phyloP scores from a whole-genome alignment of 805 yeast species.

The Ogataea siamensis region DNA sequence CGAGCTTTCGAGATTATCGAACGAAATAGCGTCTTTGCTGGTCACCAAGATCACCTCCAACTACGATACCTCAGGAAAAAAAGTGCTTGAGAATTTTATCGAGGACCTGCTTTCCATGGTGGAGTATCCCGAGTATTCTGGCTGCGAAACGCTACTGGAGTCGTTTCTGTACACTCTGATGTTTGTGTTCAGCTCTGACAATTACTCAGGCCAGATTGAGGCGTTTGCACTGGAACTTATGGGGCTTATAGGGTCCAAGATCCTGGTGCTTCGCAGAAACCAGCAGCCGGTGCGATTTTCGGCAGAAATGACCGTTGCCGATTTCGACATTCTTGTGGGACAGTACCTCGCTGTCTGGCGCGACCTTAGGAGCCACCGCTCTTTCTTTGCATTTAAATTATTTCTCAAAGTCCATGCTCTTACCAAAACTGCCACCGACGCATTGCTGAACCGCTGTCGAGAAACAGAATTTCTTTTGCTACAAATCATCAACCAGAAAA shows the following conservation, averaged over 20 bases:
- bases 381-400: constrained; percentile 13
- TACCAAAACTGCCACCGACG: constrained; percentile 4
- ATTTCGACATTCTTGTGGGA: constrained; percentile 9
- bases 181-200: constrained; percentile 38
- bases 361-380: constrained; percentile 7
- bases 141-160: constrained; percentile 48
- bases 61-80: constrained; percentile 34
- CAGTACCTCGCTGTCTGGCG: constrained; percentile 11
- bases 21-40: constrained; percentile 32
- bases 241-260: constrained; percentile 57
- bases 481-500: constrained; percentile 9
- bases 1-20: constrained; percentile 19
- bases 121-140: constrained; percentile 59
- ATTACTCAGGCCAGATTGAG: constrained; percentile 42
- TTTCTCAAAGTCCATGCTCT: constrained; percentile 7
- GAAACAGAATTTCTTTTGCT: constrained; percentile 5
- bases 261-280: constrained; percentile 36
- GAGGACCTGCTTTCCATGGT: constrained; percentile 55
- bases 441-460: constrained; percentile 1
- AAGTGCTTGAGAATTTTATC: constrained; percentile 49
- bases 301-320: constrained; percentile 6
- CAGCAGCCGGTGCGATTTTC: constrained; percentile 5
- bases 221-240: constrained; percentile 55
- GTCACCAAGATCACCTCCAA: constrained; percentile 32
- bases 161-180: constrained; percentile 46